A percentile compares a stretch with the other conserved stretches of the same genome.
phyloP scores from a whole-genome alignment of 768 basidiomycete genomes.

The Chiua virens region DNA sequence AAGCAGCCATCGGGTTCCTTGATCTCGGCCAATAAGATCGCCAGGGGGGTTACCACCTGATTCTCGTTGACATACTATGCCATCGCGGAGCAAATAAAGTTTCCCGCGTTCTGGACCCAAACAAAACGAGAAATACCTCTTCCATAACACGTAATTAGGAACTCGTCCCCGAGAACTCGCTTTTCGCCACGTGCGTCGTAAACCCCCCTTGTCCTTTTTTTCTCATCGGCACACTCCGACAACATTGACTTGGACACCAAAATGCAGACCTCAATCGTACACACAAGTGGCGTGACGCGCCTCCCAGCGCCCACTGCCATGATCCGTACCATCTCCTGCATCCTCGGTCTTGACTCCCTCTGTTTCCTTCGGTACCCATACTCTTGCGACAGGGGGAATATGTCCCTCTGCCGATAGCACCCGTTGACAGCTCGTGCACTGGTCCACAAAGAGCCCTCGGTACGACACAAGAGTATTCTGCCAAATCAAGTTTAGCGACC shows the following conservation, averaged over 20 bases:
- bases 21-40: slow-evolving; percentile 14
- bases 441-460: slow-evolving; percentile 58
- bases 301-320: slow-evolving; percentile 43
- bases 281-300: slow-evolving; percentile 51
- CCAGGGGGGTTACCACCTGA: slow-evolving; percentile 4
- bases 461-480: slow-evolving; percentile 59
- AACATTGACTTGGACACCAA: too few species aligned
- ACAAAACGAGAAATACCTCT: slow-evolving; percentile 6
- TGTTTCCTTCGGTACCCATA: slow-evolving; percentile 41
- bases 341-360: neutral
- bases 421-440: slow-evolving; percentile 59
- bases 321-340: slow-evolving; percentile 4
- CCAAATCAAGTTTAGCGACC: neutral
- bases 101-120: neutral
- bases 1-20: slow-evolving; percentile 20
- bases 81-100: slow-evolving; percentile 25
- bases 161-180: neutral
- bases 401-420: slow-evolving; percentile 71
- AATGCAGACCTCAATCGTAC: slow-evolving; percentile 16
- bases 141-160: slow-evolving; percentile 17
- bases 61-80: slow-evolving; percentile 18
- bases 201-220: neutral
- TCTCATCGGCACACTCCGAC: too few species aligned
- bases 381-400: slow-evolving; percentile 66
- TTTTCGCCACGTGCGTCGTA: too few species aligned